These are phyloP conservation scores for Salix koriyanagi DNA, from an alignment of 345 rosid genomes.

Conservation along the genomic window DNA sequence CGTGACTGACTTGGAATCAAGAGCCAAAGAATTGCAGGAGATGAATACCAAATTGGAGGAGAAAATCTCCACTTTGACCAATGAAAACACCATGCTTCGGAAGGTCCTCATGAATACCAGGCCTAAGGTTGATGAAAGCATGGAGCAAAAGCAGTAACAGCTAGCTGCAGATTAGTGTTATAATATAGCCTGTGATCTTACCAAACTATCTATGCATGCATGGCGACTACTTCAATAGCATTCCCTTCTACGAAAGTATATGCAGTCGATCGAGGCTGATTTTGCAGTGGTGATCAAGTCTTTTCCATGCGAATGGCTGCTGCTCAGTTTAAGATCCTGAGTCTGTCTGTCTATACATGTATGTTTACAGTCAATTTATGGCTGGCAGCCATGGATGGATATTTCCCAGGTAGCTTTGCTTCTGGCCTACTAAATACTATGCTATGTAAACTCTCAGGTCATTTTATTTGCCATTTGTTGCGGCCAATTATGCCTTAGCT, in stretches of 20 bases:
- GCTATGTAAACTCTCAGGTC: too few species aligned
- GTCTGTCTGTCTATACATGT: too few species aligned
- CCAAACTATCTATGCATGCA: background rate
- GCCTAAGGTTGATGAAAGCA: slow-evolving; percentile 52
- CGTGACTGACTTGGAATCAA: slow-evolving; percentile 55
- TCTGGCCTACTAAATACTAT: too few species aligned
- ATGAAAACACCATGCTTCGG: slow-evolving; percentile 72
- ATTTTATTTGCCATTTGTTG: too few species aligned
- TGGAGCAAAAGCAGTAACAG: slow-evolving; percentile 19
- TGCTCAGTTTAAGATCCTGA: background rate
- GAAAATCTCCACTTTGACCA: slow-evolving; percentile 56
- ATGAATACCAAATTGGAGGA: slow-evolving; percentile 55
- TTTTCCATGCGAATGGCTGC: background rate
- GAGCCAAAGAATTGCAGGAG: slow-evolving; percentile 50
- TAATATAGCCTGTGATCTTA: background rate
- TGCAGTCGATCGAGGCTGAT: background rate
- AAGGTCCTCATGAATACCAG: slow-evolving; percentile 62
- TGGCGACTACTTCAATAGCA: background rate
- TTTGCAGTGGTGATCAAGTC: background rate
- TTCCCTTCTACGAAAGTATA: background rate
- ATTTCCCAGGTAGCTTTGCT: too few species aligned
- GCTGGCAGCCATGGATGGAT: too few species aligned
- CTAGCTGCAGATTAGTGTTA: background rate
- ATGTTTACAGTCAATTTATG: too few species aligned
- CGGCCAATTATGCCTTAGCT: too few species aligned